Conservation (phyloP, 176 grass and related monocot species). For the Ampelocalamus luodianensis region DNA sequence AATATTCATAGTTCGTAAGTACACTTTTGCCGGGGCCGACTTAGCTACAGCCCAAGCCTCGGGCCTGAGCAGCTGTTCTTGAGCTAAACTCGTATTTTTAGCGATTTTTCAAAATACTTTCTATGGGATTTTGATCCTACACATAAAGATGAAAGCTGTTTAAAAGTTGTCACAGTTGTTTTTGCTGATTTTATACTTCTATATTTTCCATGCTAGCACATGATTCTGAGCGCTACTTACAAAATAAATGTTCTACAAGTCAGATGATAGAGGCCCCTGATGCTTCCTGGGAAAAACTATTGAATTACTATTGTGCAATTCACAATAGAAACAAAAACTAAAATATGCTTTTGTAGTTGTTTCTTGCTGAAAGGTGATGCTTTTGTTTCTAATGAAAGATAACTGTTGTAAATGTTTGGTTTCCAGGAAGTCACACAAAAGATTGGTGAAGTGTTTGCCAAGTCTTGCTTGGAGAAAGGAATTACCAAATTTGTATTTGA, state of each 20-base stretch:
- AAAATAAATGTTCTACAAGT: constrained; percentile 11
- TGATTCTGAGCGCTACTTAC: neutral
- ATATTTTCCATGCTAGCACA: neutral
- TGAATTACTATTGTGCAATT: neutral
- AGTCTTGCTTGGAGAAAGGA: constrained; percentile 95
- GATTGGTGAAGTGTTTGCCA: constrained; percentile 84
- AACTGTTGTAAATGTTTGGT: constrained; percentile 19
- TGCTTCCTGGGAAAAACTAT: neutral
- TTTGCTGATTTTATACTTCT: neutral
- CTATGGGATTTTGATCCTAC: too few species aligned
- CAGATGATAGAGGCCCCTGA: neutral
- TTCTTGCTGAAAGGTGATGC: neutral
- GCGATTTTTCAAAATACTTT: too few species aligned
- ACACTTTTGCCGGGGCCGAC: neutral
- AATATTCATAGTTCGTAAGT: neutral
- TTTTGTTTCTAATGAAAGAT: constrained; percentile 33
- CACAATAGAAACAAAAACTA: neutral
- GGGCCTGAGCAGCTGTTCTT: too few species aligned
- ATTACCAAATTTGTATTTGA: constrained; percentile 92
- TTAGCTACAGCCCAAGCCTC: too few species aligned
- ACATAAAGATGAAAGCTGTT: neutral
- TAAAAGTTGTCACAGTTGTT: neutral
- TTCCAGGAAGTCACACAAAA: constrained; percentile 86
- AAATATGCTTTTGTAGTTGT: neutral
- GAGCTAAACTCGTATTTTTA: too few species aligned